phyloP scores from a whole-genome alignment of 345 rosid species.

The Brassica napus region DNA sequence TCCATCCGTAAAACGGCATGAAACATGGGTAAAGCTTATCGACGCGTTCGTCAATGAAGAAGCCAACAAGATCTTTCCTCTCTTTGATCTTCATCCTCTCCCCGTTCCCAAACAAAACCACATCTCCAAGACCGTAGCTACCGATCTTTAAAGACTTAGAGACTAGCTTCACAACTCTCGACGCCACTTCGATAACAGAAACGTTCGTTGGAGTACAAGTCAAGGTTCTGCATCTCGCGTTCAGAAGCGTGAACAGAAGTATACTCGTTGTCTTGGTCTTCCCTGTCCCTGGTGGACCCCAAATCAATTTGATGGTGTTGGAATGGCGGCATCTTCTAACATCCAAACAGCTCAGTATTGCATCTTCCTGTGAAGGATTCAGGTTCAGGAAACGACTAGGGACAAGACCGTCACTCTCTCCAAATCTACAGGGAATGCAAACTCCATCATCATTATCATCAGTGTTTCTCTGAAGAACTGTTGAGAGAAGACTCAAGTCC shows the following conservation, averaged over 20 bases:
- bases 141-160: constrained; percentile 23
- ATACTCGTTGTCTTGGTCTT: constrained; percentile 48
- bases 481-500: constrained; percentile 35
- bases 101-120: constrained; percentile 45
- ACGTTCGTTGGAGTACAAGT: no score
- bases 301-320: constrained; percentile 40
- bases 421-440: constrained; percentile 30
- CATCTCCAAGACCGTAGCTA: constrained; percentile 45
- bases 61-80: constrained; percentile 33
- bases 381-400: constrained; percentile 47
- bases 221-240: constrained; percentile 44
- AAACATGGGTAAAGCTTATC: constrained; percentile 40
- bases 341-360: constrained; percentile 35
- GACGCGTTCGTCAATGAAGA: constrained; percentile 48
- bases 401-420: constrained; percentile 19
- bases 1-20: constrained; percentile 41
- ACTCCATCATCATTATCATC: constrained; percentile 19
- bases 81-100: constrained; percentile 43
- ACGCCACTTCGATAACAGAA: constrained; percentile 51
- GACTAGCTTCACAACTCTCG: constrained; percentile 38
- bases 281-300: constrained; percentile 67
- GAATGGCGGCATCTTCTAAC: constrained; percentile 34
- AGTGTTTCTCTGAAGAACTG: constrained; percentile 33
- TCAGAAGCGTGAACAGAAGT: constrained; percentile 38
- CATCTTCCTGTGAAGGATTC: constrained; percentile 46